Evolutionary conservation across 2,329 filamentous ascomycete genomes (phyloP).

Genomic region (Neofusicoccum umdonicola): DNA sequence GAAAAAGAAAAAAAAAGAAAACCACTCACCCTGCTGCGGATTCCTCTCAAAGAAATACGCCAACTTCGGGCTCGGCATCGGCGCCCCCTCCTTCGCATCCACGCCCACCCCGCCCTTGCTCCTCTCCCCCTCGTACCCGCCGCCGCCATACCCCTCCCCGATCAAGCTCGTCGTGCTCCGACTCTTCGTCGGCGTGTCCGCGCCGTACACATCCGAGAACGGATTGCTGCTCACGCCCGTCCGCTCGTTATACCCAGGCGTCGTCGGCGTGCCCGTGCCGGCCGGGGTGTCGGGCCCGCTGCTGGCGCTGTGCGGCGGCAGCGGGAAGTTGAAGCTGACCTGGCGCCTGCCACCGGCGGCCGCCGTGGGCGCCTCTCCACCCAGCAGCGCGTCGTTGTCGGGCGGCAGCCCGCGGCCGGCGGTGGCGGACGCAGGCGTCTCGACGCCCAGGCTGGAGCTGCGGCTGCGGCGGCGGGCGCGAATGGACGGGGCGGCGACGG

Average conservation of each 20-base stretch:
- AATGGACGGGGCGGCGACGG: not conserved
- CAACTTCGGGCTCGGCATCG: not conserved
- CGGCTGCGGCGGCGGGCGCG: not conserved
- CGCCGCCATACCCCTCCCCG: not conserved
- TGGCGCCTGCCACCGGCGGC: not conserved
- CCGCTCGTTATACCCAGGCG: not conserved
- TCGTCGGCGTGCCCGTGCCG: not conserved
- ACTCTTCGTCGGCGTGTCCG: not conserved
- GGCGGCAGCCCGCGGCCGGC: not conserved
- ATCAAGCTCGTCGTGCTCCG: conserved; percentile 1
- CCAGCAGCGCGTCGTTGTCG: not conserved
- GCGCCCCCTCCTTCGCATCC: not conserved
- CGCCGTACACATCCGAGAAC: conserved; percentile 1
- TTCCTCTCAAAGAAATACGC: conserved; percentile 9
- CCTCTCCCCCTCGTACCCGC: not conserved
- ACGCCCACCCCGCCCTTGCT: not conserved
- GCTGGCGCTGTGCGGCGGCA: not conserved
- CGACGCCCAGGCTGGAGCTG: not conserved
- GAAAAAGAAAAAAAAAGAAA: not conserved
- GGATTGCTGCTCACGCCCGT: not conserved
- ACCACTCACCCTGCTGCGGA: not conserved
- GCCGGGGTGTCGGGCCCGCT: not conserved
- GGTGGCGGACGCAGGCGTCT: no score
- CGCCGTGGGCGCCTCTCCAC: no score
- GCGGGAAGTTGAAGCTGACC: conserved; percentile 5